Base-by-base conservation (phyloP, 2,329 filamentous ascomycete genomes). In the Talaromyces pinophilus region DNA sequence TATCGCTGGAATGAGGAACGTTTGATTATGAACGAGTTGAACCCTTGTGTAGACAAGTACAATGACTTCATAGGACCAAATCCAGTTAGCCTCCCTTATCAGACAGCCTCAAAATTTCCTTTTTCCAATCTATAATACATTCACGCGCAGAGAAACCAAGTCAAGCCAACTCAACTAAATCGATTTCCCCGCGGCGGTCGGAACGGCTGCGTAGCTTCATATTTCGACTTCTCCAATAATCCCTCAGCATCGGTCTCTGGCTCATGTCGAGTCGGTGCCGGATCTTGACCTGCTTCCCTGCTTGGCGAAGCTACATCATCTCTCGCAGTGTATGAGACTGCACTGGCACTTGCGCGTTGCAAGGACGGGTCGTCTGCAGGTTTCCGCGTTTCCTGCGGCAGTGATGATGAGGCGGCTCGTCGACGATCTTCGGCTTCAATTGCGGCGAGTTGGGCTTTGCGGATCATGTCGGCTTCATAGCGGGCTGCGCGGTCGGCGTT, bases 241-340 rank as follows among this genome's bases (percentile, higher is more conserved):
- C 85, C 83, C 75, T 92, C 84, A 52, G 83, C 80, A 75, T 91
- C 90, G 50, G 87, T 91, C 70, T 88, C 84, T 1, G 92, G 90
- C 67, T 90, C 91, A 80, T 96, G 93, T 70, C 88, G 84, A 63
- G 92, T 96, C 10, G 93, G 90, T 13, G 93, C 93, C n/a, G 92
- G 92, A 80, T 97, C 93, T 69, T 82, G 82, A 73, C 85, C 87
- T 38, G 88, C 87, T 80, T 95, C 91, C 73, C 87, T 84, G 76
- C 90, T 92, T 25, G 92, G 91, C 72, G 86, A 89, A 62, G 85
- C 85, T 54, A 86, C 83, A 68, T 87, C 84, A 68, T 77, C 74
- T 46, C 72, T 59, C 22, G 72, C 71, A 67, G 76, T 67, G 70
- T 73, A 68, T 67, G 70, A 67, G 60, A 71, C 60, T 69, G 74